These are phyloP conservation scores for Ophiostoma angusticollis DNA, from an alignment of 2,329 filamentous ascomycete genomes.

Conservation along the genomic window DNA sequence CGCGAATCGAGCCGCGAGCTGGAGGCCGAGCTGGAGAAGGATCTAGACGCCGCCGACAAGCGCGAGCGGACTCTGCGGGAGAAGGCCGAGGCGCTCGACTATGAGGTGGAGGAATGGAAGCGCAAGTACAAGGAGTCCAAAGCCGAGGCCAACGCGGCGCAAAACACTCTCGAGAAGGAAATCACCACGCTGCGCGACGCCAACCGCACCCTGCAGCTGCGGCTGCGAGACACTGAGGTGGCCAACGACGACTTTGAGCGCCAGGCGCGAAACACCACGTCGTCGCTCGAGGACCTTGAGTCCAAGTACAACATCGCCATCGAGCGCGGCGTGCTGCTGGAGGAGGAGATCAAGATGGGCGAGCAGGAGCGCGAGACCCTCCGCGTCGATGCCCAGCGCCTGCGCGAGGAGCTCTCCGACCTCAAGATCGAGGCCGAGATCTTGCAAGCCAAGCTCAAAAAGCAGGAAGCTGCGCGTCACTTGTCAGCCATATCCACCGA, in stretches of 20 bases:
- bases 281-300: slow-evolving; percentile 91
- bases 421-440: slow-evolving; percentile 93
- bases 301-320: slow-evolving; percentile 94
- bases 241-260: slow-evolving; percentile 97
- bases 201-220: slow-evolving; percentile 69
- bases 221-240: slow-evolving; percentile 87
- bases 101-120: slow-evolving; percentile 98
- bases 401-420: slow-evolving; percentile 84
- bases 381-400: slow-evolving; percentile 78
- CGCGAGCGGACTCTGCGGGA: slow-evolving; percentile 74
- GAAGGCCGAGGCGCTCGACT: slow-evolving; percentile 71
- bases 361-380: slow-evolving; percentile 85
- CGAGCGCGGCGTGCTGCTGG: slow-evolving; percentile 81
- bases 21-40: slow-evolving; percentile 88
- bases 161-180: slow-evolving; percentile 84
- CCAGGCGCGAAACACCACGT: slow-evolving; percentile 89
- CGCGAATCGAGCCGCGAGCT: slow-evolving; percentile 87
- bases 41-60: slow-evolving; percentile 91
- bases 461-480: slow-evolving; percentile 36
- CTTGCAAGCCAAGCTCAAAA: slow-evolving; percentile 81
- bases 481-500: slow-evolving; percentile 48
- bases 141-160: slow-evolving; percentile 68
- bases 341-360: slow-evolving; percentile 82
- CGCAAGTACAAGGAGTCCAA: slow-evolving; percentile 95
- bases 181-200: slow-evolving; percentile 80